These are phyloP conservation scores for Hypoxylon fragiforme DNA, from an alignment of 495 filamentous ascomycete species.

Conservation along the genomic window DNA sequence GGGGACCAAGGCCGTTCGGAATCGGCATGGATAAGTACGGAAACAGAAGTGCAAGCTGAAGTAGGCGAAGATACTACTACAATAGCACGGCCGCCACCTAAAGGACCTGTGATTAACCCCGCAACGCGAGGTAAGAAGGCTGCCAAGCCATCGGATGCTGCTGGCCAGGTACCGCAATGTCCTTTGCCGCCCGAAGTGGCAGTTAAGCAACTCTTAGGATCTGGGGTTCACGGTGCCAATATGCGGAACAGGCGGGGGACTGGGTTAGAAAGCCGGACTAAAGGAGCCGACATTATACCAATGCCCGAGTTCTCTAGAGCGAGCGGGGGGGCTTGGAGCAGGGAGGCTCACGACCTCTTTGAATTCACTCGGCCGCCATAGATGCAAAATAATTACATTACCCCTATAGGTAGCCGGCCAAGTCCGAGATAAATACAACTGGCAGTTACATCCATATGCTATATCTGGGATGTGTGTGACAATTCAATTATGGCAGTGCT, in stretches of 20 bases:
- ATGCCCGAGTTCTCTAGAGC: conserved; percentile 45
- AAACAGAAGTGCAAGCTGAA: conserved; percentile 2
- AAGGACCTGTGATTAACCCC: conserved; percentile 42
- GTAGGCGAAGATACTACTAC: not conserved
- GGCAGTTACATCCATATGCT: too few species aligned
- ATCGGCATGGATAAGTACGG: conserved; percentile 1
- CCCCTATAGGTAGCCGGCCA: too few species aligned
- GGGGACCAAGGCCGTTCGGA: conserved; percentile 5
- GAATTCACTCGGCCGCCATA: conserved; percentile 45
- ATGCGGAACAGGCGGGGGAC: conserved; percentile 15
- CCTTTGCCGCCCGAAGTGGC: conserved; percentile 39
- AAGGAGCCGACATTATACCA: conserved; percentile 3
- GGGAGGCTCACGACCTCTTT: conserved; percentile 55
- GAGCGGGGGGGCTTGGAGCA: conserved; percentile 55
- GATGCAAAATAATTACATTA: too few species aligned
- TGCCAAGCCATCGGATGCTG: conserved; percentile 51
- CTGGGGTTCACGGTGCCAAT: conserved; percentile 8
- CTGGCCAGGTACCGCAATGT: conserved; percentile 47
- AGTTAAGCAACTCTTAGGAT: conserved; percentile 1
- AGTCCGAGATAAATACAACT: too few species aligned
- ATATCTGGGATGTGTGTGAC: too few species aligned
- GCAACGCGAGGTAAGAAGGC: conserved; percentile 55
- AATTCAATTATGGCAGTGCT: not conserved
- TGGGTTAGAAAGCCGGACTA: conserved; percentile 31
- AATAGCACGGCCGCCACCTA: conserved; percentile 8